Base-by-base conservation (phyloP, 768 basidiomycete genomes). In the Arthromyces matolae region DNA sequence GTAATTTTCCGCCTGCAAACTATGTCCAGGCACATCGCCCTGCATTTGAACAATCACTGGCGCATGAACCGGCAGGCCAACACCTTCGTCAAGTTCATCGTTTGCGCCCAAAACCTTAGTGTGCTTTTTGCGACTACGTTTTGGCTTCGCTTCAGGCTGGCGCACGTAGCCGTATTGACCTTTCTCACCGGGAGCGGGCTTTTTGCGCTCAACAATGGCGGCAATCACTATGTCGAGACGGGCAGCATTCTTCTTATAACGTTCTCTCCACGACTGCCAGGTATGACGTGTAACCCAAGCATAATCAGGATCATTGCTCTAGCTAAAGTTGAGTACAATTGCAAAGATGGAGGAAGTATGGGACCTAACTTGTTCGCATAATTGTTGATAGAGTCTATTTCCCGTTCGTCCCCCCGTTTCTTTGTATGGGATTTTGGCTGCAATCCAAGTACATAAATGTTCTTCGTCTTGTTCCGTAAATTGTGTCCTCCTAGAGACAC, bases 221-320 rank as follows among this genome's bases (percentile, higher is more conserved):
- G 79, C 64, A 43, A 92, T 90, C 45, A 78, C 65, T 9, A 59
- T 59, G 58, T 91, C 87, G 29, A 91, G 73, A 8, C 87, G 80
- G 6, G 67, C 60, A 0, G 86, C 70, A 51, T 92, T 85, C 65
- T 91, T 91, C 71, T 91, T 90, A 70, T 92, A 92, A 23, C 89
- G 75, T 60, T 92, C 89, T 22, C 89, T 79, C 89, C 89, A 92
- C 13, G 89, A 92, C 54, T 90, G 87, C 89, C 89, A 92, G 2
- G 88, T 89, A 61, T 92, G 89, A 13, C 88, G 81, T 20, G 71
- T 74, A 16, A 89, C 89, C 89, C 89, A 91, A 0, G 77, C 71
- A 57, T 80, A 89, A 52, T 87, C 86, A 2, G 86, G 83, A 51
- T 89, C 84, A 41, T 67, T 65, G 39, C 70, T 71, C 87, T 89